phyloP scores from a whole-genome alignment of 805 yeast genomes.

The Starmera quercuum region DNA sequence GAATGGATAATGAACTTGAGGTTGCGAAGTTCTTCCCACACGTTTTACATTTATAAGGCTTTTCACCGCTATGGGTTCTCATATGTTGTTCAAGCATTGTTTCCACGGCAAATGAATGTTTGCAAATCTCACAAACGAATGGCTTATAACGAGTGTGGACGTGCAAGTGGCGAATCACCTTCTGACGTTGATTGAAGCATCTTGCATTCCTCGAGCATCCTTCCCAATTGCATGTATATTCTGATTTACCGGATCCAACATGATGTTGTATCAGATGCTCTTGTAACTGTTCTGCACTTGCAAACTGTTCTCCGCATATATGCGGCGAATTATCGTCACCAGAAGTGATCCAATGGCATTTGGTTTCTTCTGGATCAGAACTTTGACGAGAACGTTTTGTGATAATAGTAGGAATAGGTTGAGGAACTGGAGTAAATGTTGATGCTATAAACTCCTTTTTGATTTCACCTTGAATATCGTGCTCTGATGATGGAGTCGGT shows the following conservation, averaged over 20 bases:
- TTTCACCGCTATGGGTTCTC: conserved; percentile 84
- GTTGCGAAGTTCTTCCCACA: conserved; percentile 82
- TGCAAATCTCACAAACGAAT: conserved; percentile 61
- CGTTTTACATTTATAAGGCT: conserved; percentile 65
- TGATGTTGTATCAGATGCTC: conserved; percentile 64
- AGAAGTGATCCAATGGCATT: conserved; percentile 14
- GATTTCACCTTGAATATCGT: conserved; percentile 3
- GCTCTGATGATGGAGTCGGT: conserved; percentile 3
- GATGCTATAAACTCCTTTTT: background rate
- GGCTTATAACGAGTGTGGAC: conserved; percentile 86
- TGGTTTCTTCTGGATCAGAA: conserved; percentile 10
- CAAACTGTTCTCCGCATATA: conserved; percentile 44
- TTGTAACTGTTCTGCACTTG: conserved; percentile 53
- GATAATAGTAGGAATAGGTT: background rate
- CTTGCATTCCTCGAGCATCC: conserved; percentile 60
- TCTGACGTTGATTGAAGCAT: conserved; percentile 76
- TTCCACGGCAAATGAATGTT: conserved; percentile 67
- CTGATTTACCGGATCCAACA: conserved; percentile 63
- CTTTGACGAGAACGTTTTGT: background rate
- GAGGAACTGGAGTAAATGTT: background rate
- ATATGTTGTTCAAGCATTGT: conserved; percentile 73
- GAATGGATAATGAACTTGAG: conserved; percentile 75
- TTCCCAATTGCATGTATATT: conserved; percentile 70
- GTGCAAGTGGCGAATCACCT: conserved; percentile 77
- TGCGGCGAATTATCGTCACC: conserved; percentile 3